A percentile compares a stretch with the other conserved stretches of the same genome.
These are phyloP conservation scores for Penicillium alfredii DNA, from an alignment of 495 filamentous ascomycete genomes.

Conservation along the genomic window DNA sequence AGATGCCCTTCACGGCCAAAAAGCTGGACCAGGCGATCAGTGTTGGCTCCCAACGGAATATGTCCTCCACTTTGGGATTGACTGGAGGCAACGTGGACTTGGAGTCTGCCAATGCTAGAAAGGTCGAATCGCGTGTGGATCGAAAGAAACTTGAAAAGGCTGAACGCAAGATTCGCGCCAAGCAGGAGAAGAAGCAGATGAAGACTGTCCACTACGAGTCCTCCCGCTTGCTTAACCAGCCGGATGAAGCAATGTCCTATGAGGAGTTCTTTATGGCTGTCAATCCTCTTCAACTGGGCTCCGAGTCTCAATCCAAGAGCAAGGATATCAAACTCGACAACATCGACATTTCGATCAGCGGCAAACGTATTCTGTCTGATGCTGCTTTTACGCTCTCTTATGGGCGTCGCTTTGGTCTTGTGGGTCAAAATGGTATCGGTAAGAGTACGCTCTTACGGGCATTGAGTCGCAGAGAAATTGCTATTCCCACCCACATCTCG, in stretches of 20 bases:
- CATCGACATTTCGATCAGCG: constrained; percentile 88
- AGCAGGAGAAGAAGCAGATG: constrained; percentile 97
- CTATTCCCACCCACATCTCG: constrained; percentile 93
- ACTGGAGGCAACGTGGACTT: constrained; percentile 81
- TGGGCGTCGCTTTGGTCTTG: constrained; percentile 91
- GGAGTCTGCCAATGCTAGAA: constrained; percentile 83
- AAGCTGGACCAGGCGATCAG: constrained; percentile 93
- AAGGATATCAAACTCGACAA: constrained; percentile 99
- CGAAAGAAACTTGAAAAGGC: constrained; percentile 99
- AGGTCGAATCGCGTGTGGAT: constrained; percentile 96
- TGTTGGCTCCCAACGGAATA: constrained; percentile 86
- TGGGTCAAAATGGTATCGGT: constrained; percentile 99
- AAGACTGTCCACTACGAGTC: constrained; percentile 98
- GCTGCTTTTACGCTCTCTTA: constrained; percentile 86
- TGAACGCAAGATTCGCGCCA: constrained; percentile 93
- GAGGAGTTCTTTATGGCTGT: constrained; percentile 99
- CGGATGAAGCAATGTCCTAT: constrained; percentile 83
- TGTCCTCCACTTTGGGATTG: constrained; percentile 90
- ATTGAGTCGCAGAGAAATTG: constrained; percentile 85
- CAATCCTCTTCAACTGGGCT: constrained; percentile 87
- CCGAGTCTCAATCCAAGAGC: constrained; percentile 72
- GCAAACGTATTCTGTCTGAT: constrained; percentile 81
- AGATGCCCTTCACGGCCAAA: constrained; percentile 68
- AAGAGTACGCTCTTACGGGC: constrained; percentile 93
- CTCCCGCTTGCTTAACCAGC: constrained; percentile 77